phyloP scores from a whole-genome alignment of 768 basidiomycete genomes.

The Rubroboletus satanas region DNA sequence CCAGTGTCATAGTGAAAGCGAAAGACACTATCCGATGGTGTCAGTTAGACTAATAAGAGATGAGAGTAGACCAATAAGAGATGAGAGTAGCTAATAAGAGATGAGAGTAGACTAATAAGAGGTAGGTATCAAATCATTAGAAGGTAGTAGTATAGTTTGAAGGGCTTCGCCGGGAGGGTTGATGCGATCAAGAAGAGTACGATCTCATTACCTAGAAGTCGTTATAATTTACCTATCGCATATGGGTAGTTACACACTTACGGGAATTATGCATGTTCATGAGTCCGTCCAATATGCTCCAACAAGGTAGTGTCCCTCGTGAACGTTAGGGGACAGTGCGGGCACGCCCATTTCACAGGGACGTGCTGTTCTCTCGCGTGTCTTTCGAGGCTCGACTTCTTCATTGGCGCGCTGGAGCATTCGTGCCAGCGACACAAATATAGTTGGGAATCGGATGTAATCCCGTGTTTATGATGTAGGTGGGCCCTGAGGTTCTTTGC shows the following conservation, averaged over 20 bases:
- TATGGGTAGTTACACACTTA: not conserved
- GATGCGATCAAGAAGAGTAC: not conserved
- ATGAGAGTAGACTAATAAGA: not conserved
- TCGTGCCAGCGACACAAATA: slow-evolving; percentile 11
- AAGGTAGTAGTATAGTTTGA: not conserved
- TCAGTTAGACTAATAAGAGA: not conserved
- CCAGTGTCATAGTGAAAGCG: not conserved
- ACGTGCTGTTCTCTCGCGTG: slow-evolving; percentile 13
- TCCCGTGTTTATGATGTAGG: not conserved
- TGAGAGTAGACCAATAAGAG: not conserved
- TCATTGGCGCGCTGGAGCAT: slow-evolving; percentile 3
- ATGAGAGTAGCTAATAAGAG: no score
- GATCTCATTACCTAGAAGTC: not conserved
- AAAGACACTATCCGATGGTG: not conserved
- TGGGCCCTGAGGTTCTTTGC: slow-evolving; percentile 3
- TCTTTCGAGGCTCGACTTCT: slow-evolving; percentile 4
- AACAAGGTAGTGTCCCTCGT: not conserved
- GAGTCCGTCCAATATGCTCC: not conserved
- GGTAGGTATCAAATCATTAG: not conserved
- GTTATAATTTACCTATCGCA: not conserved
- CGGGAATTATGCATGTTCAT: not conserved
- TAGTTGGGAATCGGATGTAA: not conserved
- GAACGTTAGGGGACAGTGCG: not conserved
- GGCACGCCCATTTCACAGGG: slow-evolving; percentile 12
- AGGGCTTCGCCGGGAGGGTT: not conserved